These are phyloP conservation scores for Macrotyloma uniflorum DNA, from an alignment of 306 rosid genomes.

Conservation along the genomic window DNA sequence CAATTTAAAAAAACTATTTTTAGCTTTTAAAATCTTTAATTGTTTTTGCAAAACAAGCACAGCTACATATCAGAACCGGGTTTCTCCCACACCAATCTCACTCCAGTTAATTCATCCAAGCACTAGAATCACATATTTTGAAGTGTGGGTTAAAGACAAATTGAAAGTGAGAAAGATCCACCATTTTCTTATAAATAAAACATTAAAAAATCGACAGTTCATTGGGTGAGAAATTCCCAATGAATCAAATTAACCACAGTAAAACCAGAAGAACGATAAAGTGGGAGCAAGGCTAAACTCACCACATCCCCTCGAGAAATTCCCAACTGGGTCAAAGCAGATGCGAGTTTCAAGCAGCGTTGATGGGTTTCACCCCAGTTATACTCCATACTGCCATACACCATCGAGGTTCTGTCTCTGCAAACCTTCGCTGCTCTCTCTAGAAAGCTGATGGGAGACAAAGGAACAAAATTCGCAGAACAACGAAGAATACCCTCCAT, in stretches of 20 bases:
- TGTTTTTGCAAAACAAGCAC: too few species aligned
- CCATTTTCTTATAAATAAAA: too few species aligned
- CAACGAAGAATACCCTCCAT: constrained; percentile 66
- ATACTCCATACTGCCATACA: constrained; percentile 57
- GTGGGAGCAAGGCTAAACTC: constrained; percentile 4
- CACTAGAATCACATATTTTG: too few species aligned
- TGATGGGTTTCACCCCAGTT: constrained; percentile 73
- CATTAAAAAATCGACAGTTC: too few species aligned
- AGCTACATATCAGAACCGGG: background rate
- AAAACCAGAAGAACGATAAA: background rate
- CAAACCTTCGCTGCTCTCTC: constrained; percentile 77
- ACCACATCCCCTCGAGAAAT: constrained; percentile 83
- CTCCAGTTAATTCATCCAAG: background rate
- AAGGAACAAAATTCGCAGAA: constrained; percentile 67
- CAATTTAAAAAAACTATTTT: too few species aligned
- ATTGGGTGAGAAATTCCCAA: background rate
- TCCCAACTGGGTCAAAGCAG: constrained; percentile 66
- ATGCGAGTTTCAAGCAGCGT: constrained; percentile 73
- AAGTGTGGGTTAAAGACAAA: too few species aligned
- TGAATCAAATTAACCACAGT: background rate
- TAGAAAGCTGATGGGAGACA: constrained; percentile 75
- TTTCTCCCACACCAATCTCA: too few species aligned
- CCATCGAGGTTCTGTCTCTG: constrained; percentile 59
- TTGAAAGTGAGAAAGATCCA: too few species aligned
- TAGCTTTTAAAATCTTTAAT: background rate